A percentile compares a stretch with the other conserved stretches of the same genome.
Evolutionary conservation across 2,329 filamentous ascomycete species (phyloP).

Genomic region (Penicillium italicum): DNA sequence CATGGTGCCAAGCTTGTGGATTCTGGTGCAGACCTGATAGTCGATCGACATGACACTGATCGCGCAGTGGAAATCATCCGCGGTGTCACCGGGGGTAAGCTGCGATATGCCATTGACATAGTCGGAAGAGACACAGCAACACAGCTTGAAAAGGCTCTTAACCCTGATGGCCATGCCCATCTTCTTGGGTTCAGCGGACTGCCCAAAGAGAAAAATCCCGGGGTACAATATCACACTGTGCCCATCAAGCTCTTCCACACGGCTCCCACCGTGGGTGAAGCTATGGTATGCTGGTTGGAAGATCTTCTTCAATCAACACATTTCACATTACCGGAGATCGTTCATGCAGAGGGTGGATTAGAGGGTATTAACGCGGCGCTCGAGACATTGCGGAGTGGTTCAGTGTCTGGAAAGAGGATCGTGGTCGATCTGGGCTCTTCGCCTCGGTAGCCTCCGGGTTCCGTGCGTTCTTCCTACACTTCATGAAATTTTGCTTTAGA

Average conservation of each 20-base stretch:
- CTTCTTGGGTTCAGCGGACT: slow-evolving; percentile 65
- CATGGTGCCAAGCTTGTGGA: slow-evolving; percentile 59
- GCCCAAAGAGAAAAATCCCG: slow-evolving; percentile 53
- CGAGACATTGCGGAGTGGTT: slow-evolving; percentile 62
- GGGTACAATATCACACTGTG: slow-evolving; percentile 59
- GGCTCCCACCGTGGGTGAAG: slow-evolving; percentile 59
- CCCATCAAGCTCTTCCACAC: slow-evolving; percentile 76
- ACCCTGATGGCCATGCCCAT: slow-evolving; percentile 45
- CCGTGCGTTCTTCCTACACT: background rate
- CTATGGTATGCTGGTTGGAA: slow-evolving; percentile 65
- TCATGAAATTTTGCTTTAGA: background rate
- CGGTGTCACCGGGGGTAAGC: slow-evolving; percentile 53
- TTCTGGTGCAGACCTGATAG: slow-evolving; percentile 59
- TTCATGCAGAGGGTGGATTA: slow-evolving; percentile 61
- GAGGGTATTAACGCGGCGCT: slow-evolving; percentile 65
- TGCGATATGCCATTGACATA: slow-evolving; percentile 68
- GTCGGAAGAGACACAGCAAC: slow-evolving; percentile 62
- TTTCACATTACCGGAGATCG: slow-evolving; percentile 61
- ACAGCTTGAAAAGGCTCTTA: slow-evolving; percentile 54
- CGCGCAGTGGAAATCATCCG: slow-evolving; percentile 65
- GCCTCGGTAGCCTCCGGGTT: background rate
- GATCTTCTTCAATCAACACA: slow-evolving; percentile 54
- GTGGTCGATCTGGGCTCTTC: slow-evolving; percentile 50
- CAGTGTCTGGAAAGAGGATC: slow-evolving; percentile 64
- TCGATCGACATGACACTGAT: slow-evolving; percentile 64